These are phyloP conservation scores for Orobanche coerulescens DNA, from an alignment of 257 asterid species.

Conservation along the genomic window DNA sequence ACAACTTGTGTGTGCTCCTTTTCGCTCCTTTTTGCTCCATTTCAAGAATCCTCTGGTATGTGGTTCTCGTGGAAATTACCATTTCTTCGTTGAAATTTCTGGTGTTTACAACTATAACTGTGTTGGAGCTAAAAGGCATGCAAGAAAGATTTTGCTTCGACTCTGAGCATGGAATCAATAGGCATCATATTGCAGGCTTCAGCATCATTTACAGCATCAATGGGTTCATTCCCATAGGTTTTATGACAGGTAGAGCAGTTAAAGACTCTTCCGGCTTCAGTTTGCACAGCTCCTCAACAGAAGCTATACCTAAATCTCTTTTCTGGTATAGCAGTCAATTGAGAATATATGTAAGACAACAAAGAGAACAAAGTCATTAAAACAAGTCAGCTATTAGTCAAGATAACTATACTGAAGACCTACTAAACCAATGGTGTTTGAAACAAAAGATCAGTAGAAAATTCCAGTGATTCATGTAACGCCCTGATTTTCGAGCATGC, in stretches of 20 bases:
- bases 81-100: slow-evolving; percentile 69
- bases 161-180: slow-evolving; percentile 33
- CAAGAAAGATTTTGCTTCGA: slow-evolving; percentile 37
- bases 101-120: slow-evolving; percentile 71
- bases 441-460: no score
- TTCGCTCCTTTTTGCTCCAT: slow-evolving; percentile 72
- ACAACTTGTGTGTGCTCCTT: slow-evolving; percentile 79
- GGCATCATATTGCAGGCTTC: slow-evolving; percentile 37
- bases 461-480: no score
- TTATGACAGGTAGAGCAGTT: slow-evolving; percentile 43
- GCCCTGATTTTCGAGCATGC: slow-evolving; percentile 21
- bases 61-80: slow-evolving; percentile 84
- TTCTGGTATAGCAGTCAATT: slow-evolving; percentile 38
- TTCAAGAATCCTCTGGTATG: slow-evolving; percentile 85
- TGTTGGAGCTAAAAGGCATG: slow-evolving; percentile 35
- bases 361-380: slow-evolving; percentile 10
- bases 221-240: slow-evolving; percentile 34
- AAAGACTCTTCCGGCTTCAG: slow-evolving; percentile 45
- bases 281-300: slow-evolving; percentile 30
- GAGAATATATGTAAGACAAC: no score
- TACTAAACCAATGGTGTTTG: no score
- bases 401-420: no score
- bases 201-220: slow-evolving; percentile 35
- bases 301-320: slow-evolving; percentile 32
- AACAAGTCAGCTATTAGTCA: neutral